A percentile compares a stretch with the other conserved stretches of the same genome.
These are phyloP conservation scores for Tricholoma sp. DNA, from an alignment of 768 basidiomycete genomes.

Conservation along the genomic window DNA sequence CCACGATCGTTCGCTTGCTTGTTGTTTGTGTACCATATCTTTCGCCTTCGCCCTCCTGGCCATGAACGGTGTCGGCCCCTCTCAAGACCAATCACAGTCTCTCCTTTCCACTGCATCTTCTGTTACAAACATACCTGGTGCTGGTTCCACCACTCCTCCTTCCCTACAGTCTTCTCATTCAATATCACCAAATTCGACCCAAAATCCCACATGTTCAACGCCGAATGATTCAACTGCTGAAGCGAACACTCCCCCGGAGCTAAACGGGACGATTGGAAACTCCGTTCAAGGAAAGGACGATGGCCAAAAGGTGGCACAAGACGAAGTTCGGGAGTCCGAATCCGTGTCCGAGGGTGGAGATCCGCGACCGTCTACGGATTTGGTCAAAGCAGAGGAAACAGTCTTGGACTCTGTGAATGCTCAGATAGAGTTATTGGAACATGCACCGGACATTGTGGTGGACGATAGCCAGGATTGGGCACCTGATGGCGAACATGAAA, in stretches of 20 bases:
- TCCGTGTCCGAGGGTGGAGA: conserved; percentile 12
- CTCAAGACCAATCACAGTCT: conserved; percentile 22
- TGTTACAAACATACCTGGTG: conserved; percentile 24
- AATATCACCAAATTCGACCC: conserved; percentile 8
- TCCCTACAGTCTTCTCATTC: conserved; percentile 15
- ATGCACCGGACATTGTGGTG: conserved; percentile 32
- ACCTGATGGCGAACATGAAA: conserved; percentile 62
- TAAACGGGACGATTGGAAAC: background rate
- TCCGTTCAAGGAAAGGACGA: background rate
- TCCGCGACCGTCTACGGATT: conserved; percentile 14
- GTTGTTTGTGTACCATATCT: conserved; percentile 27
- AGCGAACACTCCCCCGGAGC: conserved; percentile 3
- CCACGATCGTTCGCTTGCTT: conserved; percentile 30
- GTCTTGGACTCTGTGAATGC: conserved; percentile 31
- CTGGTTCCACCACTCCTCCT: conserved; percentile 19
- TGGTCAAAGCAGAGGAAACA: conserved; percentile 33
- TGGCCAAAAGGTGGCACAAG: conserved; percentile 5
- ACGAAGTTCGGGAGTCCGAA: conserved; percentile 18
- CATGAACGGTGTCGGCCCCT: conserved; percentile 41
- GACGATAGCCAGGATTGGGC: conserved; percentile 62
- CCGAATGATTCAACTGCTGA: conserved; percentile 6
- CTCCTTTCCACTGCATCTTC: conserved; percentile 25
- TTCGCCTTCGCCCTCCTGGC: conserved; percentile 25
- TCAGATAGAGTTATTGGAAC: conserved; percentile 44
- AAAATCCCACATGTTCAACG: conserved; percentile 5